A percentile compares a stretch with the other conserved stretches of the same genome.
Evolutionary conservation across 2,329 filamentous ascomycete genomes (phyloP).

Genomic region (Ustulina deusta): DNA sequence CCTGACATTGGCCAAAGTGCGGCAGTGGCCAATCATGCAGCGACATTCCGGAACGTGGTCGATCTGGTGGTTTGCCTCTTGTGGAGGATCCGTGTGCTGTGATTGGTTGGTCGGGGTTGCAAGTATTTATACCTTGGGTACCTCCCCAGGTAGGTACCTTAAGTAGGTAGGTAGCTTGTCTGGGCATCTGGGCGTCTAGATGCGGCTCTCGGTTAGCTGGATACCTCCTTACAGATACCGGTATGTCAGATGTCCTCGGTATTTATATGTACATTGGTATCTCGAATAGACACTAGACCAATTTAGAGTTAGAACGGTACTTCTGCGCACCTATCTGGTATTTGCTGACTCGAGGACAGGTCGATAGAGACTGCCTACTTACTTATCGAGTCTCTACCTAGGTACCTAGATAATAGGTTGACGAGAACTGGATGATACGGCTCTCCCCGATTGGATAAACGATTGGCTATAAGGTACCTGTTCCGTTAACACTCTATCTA

Average conservation of each 20-base stretch:
- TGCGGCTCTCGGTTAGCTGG: not conserved
- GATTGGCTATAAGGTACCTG: no score
- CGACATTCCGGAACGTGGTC: constrained; percentile 37
- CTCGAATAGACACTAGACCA: not conserved
- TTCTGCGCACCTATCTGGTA: no score
- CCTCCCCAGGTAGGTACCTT: not conserved
- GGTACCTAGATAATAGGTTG: no score
- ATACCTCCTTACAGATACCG: not conserved
- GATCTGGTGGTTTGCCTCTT: constrained; percentile 39
- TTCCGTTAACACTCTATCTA: not conserved
- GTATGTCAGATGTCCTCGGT: not conserved
- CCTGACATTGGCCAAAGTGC: constrained; percentile 45
- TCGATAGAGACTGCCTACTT: no score
- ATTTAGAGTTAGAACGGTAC: not conserved
- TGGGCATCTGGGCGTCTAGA: not conserved
- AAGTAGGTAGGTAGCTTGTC: not conserved
- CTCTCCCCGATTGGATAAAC: no score
- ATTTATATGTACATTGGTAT: not conserved
- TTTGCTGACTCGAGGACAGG: no score
- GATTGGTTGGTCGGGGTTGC: constrained; percentile 17
- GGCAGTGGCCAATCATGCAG: constrained; percentile 33
- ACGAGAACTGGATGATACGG: no score
- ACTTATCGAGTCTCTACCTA: no score
- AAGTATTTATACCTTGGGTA: not conserved
- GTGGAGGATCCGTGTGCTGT: constrained; percentile 28